phyloP scores from a whole-genome alignment of 192 early-diverging fungal genomes.

The Coemansia pectinata region DNA sequence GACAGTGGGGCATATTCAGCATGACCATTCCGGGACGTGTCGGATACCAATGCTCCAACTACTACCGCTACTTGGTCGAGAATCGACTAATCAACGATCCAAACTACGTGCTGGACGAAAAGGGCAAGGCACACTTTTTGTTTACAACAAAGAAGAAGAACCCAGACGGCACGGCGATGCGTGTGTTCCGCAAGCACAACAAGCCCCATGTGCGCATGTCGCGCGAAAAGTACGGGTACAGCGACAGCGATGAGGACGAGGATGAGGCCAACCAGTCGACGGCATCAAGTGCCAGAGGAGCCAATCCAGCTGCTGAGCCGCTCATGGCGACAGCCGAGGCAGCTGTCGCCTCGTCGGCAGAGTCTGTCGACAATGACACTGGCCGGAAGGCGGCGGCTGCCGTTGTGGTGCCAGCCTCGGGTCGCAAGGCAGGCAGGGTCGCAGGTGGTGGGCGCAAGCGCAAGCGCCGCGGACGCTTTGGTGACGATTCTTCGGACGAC shows the following conservation, averaged over 20 bases:
- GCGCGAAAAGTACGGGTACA: conserved; percentile 60
- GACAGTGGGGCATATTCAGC: conserved; percentile 97
- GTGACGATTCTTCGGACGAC: conserved; percentile 41
- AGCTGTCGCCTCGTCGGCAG: conserved; percentile 18
- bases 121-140: conserved; percentile 88
- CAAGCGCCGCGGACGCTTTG: conserved; percentile 44
- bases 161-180: conserved; percentile 73
- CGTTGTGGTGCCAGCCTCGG: not conserved
- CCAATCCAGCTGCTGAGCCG: conserved; percentile 13
- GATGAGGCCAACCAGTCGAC: conserved; percentile 29
- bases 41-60: conserved; percentile 98
- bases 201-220: conserved; percentile 62
- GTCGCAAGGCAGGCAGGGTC: not conserved
- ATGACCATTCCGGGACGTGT: conserved; percentile 95
- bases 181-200: conserved; percentile 79
- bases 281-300: conserved; percentile 21
- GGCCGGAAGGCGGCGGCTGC: not conserved
- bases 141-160: conserved; percentile 83
- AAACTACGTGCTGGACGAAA: conserved; percentile 89
- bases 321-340: conserved; percentile 12
- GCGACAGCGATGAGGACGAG: conserved; percentile 47
- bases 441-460: conserved; percentile 31
- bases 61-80: conserved; percentile 89
- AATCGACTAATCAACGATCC: conserved; percentile 84
- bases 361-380: conserved; percentile 23